A percentile compares a stretch with the other conserved stretches of the same genome.
Conservation (phyloP, 345 rosid genomes). For the Angophora floribunda region DNA sequence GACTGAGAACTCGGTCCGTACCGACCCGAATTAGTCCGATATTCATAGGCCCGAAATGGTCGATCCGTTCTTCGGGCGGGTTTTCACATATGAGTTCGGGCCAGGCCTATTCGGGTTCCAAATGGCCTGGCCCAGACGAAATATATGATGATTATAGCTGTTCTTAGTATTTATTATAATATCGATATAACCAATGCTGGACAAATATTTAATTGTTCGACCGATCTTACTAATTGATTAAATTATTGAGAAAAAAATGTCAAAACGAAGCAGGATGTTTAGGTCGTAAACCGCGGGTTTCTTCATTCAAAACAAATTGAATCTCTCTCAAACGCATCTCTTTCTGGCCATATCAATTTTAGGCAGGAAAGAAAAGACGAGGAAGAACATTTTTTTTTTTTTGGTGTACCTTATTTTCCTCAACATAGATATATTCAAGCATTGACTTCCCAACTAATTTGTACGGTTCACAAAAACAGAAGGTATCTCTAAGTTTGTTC, state of each 20-base stretch:
- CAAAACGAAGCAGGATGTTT: background rate
- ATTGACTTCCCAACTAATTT: background rate
- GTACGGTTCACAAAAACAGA: background rate
- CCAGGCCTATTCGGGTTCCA: background rate
- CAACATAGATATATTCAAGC: background rate
- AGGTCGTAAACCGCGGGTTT: background rate
- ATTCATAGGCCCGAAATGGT: background rate
- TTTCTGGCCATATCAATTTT: background rate
- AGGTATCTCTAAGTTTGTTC: background rate
- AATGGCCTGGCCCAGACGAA: background rate
- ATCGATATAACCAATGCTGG: background rate
- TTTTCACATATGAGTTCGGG: background rate
- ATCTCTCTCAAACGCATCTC: background rate
- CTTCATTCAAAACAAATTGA: background rate
- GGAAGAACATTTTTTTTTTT: background rate
- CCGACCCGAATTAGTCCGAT: background rate
- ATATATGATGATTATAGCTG: background rate
- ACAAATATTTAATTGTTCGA: background rate
- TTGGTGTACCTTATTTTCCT: background rate
- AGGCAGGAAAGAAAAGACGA: background rate
- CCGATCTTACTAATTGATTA: background rate
- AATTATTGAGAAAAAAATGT: background rate
- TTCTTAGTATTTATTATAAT: background rate
- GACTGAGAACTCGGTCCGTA: background rate
- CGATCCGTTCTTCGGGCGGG: background rate